Base-by-base conservation (phyloP, 2,329 filamentous ascomycete genomes). In the Aspergillaceae sp. region DNA sequence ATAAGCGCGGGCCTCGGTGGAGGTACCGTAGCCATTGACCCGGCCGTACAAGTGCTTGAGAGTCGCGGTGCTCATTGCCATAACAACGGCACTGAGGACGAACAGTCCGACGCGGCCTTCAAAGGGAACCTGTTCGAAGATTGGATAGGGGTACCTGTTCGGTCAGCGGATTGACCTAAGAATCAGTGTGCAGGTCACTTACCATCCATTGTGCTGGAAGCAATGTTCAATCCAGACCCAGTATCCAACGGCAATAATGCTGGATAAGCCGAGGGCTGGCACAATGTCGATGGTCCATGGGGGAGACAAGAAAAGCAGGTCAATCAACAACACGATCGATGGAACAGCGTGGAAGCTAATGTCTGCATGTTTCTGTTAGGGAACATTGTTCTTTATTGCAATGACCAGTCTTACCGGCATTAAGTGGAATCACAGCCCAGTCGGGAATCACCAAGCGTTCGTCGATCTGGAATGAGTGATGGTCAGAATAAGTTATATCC, bases 71-170 rank as follows among this genome's bases (percentile, higher is more conserved):
- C 82, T 87, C 3, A 73, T 63, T 2, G 85, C 83, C 80, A 94
- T 90, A 10, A 86, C 66, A 1, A 76, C 59, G 1, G 86, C 88
- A 37, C 86, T 85, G 11, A 78, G 69, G 1, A 74, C 74, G 55
- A 94, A 94, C 7, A 94, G 71, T 0, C 78, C 67, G 6, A 82
- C 70, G 19, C 90, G 78, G 59, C 88, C 82, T 42, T 70, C 61
- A 0, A 80, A 84, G 42, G 73, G 75, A 37, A 94, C 69, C 40
- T 86, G 62, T 6, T 74, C 82, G 52, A 96, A 91, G 28, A 95
- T 76, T 1, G 90, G 89, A 64, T 96, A 95, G 0, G 89, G 88
- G 56, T 94, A 94, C 73, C 82, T 85, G 55, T 65, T 26, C 34
- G 34, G 43, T 56, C 27, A 53, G 47, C 5, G 7, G 3, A 10